Evolutionary conservation across 306 rosid genomes (phyloP).

Genomic region (Dicorynia guianensis): DNA sequence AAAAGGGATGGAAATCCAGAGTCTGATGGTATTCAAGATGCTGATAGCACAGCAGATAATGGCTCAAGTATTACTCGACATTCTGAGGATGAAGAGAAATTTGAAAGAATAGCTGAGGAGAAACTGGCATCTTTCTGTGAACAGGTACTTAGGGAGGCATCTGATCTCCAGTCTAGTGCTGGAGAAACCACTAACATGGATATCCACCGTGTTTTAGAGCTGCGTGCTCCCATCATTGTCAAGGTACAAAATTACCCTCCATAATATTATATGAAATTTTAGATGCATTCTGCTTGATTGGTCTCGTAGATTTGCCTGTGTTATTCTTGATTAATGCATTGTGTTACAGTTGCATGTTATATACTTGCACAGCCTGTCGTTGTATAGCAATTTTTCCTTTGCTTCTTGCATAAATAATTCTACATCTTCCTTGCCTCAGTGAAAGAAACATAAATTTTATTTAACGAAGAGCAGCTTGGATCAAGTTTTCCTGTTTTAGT

Average conservation of each 20-base stretch:
- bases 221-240: conserved; percentile 89
- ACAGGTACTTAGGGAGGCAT: conserved; percentile 93
- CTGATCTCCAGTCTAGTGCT: conserved; percentile 84
- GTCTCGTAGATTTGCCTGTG: conserved; percentile 17
- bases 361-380: conserved; percentile 15
- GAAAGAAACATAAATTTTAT: background rate
- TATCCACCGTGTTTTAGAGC: conserved; percentile 85
- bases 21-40: conserved; percentile 45
- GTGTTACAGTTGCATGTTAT: conserved; percentile 11
- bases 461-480: conserved; percentile 1
- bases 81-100: conserved; percentile 62
- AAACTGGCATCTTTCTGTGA: conserved; percentile 91
- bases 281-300: conserved; percentile 3
- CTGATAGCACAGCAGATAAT: conserved; percentile 42
- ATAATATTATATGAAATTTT: conserved; percentile 20
- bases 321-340: conserved; percentile 11
- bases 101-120: conserved; percentile 87
- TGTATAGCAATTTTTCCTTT: conserved; percentile 10
- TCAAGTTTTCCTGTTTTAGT: background rate
- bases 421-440: background rate
- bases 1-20: conserved; percentile 45
- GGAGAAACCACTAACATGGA: conserved; percentile 88
- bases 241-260: conserved; percentile 61
- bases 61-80: conserved; percentile 46
- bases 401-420: background rate